Conservation (phyloP, 352 stramenopile species). For the Pythium oligandrum region DNA sequence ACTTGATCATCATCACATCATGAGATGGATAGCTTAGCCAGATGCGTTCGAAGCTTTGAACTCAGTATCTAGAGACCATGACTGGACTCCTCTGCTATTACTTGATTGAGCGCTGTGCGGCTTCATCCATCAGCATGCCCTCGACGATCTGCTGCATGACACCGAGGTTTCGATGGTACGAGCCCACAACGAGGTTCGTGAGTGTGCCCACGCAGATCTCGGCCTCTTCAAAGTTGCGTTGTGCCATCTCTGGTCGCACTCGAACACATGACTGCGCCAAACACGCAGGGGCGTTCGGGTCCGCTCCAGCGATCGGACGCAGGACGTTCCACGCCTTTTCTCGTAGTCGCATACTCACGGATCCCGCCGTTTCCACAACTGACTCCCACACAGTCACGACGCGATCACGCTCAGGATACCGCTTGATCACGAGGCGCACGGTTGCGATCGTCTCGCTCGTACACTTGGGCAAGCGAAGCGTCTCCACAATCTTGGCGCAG, state of each 20-base stretch:
- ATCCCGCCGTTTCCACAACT: conserved; percentile 12
- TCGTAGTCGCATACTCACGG: conserved; percentile 11
- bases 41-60: background rate
- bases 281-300: conserved; percentile 6
- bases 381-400: conserved; percentile 19
- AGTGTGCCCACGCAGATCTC: conserved; percentile 31
- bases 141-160: conserved; percentile 38
- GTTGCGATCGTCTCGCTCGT: conserved; percentile 16
- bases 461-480: conserved; percentile 22
- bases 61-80: background rate
- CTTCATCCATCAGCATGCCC: conserved; percentile 21
- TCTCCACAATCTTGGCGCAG: conserved; percentile 40
- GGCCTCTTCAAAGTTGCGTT: conserved; percentile 1
- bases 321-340: conserved; percentile 20
- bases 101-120: background rate
- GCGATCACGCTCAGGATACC: conserved; percentile 14
- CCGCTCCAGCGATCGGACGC: background rate
- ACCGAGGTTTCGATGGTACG: conserved; percentile 39
- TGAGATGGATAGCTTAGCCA: background rate
- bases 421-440: conserved; percentile 18
- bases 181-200: conserved; percentile 38
- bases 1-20: background rate
- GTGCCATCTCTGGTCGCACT: conserved; percentile 14
- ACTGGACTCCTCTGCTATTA: background rate
- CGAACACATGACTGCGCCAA: conserved; percentile 15